Base-by-base conservation (phyloP, 257 asterid genomes). In the Nicotiana otophora region DNA sequence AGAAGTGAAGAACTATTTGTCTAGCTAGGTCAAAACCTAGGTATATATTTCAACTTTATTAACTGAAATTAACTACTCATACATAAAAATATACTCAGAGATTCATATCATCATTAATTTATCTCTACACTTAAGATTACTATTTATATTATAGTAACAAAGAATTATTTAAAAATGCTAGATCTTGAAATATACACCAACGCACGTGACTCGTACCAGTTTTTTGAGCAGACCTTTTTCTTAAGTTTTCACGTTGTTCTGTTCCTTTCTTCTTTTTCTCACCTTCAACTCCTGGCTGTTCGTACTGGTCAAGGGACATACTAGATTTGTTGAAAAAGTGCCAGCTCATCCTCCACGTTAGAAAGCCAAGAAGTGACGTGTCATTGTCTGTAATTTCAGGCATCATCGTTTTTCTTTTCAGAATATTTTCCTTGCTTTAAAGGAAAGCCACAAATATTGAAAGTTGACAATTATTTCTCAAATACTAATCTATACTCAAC, bases 141-240 rank as follows among this genome's bases (percentile, higher is more conserved):
- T 16, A 55, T 48, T 48, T 48, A 48, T 7, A 48, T 48, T 54
- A 14, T 23, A 23, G 2, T 16, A 15, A 16, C 6, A 55, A 55
- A 15, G 61, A 55, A 64, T 31, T 64, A 33, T 39, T 67, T 1
- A 11, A 61, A 61, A 20, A 46, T 20, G 60, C 12, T 48, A 48
- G 78, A 74, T 74, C 80, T 74, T 74, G 80, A 74, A 74, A 74
- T 48, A 26, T 60, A 74, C 80, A 74, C 26, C 30, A 74, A 15
- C 15, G 26, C 80, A 74, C 80, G 63, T 74, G 80, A 48, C 26
- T 48, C 3, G 80, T 74, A 42, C 26, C 80, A 74, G 80, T 14
- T 2, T 74, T 74, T 14, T 48, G 8, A 48, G 80, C 26, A 74
- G 80, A 74, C n/a, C 16, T 74, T 74, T 51, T 15, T 12, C 33